phyloP scores from a whole-genome alignment of 2,329 filamentous ascomycete species.

The Triangularia setosa region DNA sequence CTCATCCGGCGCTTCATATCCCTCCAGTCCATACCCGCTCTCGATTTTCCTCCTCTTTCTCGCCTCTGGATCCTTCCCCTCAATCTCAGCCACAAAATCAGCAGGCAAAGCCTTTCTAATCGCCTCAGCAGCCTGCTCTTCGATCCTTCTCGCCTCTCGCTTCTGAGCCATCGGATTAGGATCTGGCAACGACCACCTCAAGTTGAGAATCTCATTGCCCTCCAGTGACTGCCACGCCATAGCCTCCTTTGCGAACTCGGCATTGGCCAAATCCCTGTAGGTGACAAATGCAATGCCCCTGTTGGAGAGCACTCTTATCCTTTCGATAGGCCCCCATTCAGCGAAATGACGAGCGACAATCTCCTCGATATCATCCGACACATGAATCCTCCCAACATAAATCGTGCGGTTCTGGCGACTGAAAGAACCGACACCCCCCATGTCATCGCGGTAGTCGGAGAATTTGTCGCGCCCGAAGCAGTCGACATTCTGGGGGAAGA shows the following conservation, averaged over 20 bases:
- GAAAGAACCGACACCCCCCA: constrained; percentile 95
- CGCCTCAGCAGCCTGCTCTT: constrained; percentile 95
- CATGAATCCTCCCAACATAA: constrained; percentile 90
- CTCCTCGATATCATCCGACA: constrained; percentile 95
- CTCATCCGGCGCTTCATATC: constrained; percentile 90
- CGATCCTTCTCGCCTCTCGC: constrained; percentile 79
- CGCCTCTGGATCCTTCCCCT: constrained; percentile 83
- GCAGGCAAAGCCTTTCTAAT: constrained; percentile 83
- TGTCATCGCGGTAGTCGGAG: constrained; percentile 90
- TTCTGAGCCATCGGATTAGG: constrained; percentile 95
- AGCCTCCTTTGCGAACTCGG: constrained; percentile 87
- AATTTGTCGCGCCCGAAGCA: constrained; percentile 94
- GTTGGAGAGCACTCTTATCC: constrained; percentile 80
- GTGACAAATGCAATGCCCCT: constrained; percentile 94
- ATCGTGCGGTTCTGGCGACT: constrained; percentile 90
- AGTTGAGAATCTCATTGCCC: constrained; percentile 88
- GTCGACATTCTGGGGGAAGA: constrained; percentile 91
- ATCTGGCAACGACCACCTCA: constrained; percentile 94
- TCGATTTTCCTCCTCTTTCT: constrained; percentile 86
- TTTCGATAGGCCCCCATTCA: constrained; percentile 92
- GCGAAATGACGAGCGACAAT: constrained; percentile 91
- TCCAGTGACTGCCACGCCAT: constrained; percentile 93
- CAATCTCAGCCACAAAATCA: constrained; percentile 88
- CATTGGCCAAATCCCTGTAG: constrained; percentile 71
- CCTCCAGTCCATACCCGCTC: constrained; percentile 80